Evolutionary conservation across 164 flowering plant genomes (phyloP).

Genomic region (Pachysandra terminalis): DNA sequence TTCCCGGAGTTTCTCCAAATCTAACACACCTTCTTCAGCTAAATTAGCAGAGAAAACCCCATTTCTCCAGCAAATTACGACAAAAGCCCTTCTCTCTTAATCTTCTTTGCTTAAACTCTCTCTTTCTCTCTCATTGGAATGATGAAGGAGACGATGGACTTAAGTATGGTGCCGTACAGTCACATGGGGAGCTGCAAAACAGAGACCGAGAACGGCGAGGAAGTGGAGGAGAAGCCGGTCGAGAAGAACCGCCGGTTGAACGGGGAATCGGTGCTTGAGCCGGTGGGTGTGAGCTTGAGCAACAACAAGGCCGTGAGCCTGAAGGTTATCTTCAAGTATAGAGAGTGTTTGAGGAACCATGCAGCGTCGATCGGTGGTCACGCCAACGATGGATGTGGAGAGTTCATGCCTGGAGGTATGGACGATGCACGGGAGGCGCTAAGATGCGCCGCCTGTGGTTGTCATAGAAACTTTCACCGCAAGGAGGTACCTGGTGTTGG

Average conservation of each 20-base stretch:
- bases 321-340: conserved; percentile 20
- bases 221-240: background rate
- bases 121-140: background rate
- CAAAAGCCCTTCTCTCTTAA: background rate
- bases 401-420: conserved; percentile 37
- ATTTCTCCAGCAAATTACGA: too few species aligned
- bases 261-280: conserved; percentile 2
- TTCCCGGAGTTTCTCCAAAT: background rate
- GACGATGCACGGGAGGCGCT: conserved; percentile 10
- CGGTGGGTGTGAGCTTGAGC: background rate
- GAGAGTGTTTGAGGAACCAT: conserved; percentile 50
- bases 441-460: conserved; percentile 45
- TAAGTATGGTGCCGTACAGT: conserved; percentile 18
- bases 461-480: conserved; percentile 65
- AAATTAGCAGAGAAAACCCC: too few species aligned
- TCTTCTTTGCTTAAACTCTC: background rate
- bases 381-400: conserved; percentile 52
- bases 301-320: background rate
- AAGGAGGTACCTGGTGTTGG: conserved; percentile 22
- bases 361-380: conserved; percentile 53
- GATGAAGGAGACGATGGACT: conserved; percentile 13
- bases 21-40: background rate
- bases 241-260: conserved; percentile 1
- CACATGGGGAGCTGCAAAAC: background rate
- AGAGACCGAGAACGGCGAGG: conserved; percentile 9